phyloP scores from a whole-genome alignment of 306 rosid genomes.

The Dalbergia oliveri region DNA sequence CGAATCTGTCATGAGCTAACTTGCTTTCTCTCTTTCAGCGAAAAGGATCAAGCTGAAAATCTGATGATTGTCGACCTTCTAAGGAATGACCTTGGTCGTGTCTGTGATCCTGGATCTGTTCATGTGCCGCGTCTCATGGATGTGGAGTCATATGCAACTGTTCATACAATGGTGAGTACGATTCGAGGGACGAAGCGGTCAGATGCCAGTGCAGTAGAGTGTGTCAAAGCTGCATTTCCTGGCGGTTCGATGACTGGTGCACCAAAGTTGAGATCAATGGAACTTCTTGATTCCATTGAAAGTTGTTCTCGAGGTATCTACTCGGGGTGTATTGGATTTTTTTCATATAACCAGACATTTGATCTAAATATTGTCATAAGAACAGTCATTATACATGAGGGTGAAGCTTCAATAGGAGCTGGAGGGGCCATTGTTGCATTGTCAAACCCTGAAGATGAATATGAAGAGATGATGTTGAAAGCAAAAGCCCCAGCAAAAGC shows the following conservation, averaged over 20 bases:
- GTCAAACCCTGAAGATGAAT: conserved; percentile 90
- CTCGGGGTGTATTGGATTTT: conserved; percentile 94
- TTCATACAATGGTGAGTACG: conserved; percentile 98
- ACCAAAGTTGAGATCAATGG: conserved; percentile 97
- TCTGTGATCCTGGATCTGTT: conserved; percentile 93
- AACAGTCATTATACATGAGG: conserved; percentile 79
- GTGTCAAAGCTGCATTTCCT: conserved; percentile 92
- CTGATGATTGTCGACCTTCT: conserved; percentile 97
- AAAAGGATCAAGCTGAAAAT: conserved; percentile 97
- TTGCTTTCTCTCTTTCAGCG: conserved; percentile 57
- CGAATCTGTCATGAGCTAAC: conserved; percentile 41
- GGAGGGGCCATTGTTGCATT: conserved; percentile 96
- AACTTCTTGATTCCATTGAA: conserved; percentile 85
- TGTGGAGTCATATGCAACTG: conserved; percentile 90
- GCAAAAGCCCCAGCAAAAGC: conserved; percentile 83
- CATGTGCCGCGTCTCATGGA: conserved; percentile 95
- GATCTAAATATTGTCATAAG: conserved; percentile 97
- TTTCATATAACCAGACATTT: conserved; percentile 89
- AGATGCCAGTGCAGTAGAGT: conserved; percentile 69
- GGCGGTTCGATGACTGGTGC: conserved; percentile 99
- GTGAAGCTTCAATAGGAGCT: conserved; percentile 97
- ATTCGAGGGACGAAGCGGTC: conserved; percentile 81
- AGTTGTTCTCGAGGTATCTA: conserved; percentile 88
- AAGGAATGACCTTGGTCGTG: conserved; percentile 97
- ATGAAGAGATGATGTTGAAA: conserved; percentile 92